These are phyloP conservation scores for Phytophthora fragariae DNA, from an alignment of 352 stramenopile species.

Conservation along the genomic window DNA sequence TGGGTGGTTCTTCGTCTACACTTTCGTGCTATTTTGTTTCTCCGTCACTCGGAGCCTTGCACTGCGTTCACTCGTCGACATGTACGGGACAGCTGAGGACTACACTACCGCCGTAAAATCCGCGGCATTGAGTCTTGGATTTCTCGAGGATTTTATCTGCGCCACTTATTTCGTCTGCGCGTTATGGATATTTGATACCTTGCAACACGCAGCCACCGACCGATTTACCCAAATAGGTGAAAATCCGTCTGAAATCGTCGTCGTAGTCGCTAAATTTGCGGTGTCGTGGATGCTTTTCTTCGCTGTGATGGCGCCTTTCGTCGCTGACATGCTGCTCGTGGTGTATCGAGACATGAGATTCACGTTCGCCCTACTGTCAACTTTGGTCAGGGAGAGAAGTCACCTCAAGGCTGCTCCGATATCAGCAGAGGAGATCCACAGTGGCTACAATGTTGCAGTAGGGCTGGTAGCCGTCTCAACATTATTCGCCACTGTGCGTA, in stretches of 20 bases:
- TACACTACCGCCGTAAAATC: constrained; percentile 21
- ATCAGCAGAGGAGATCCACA: constrained; percentile 34
- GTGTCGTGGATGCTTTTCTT: constrained; percentile 31
- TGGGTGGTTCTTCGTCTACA: constrained; percentile 31
- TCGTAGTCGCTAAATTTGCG: not conserved
- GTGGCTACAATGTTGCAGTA: constrained; percentile 25
- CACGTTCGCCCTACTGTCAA: constrained; percentile 37
- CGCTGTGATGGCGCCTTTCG: constrained; percentile 31
- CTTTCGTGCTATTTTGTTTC: constrained; percentile 29
- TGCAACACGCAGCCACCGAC: not conserved
- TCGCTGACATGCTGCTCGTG: constrained; percentile 43
- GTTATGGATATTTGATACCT: constrained; percentile 33
- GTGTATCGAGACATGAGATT: constrained; percentile 42
- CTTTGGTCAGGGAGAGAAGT: constrained; percentile 29
- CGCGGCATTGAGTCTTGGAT: constrained; percentile 27
- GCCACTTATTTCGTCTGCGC: constrained; percentile 32
- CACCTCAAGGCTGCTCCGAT: constrained; percentile 41
- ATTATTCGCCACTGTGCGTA: constrained; percentile 4
- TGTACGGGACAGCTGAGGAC: constrained; percentile 25
- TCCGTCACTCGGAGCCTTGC: constrained; percentile 25
- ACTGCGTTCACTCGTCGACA: constrained; percentile 25
- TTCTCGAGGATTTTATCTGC: constrained; percentile 41
- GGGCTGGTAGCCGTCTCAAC: constrained; percentile 19
- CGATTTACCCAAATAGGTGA: not conserved
- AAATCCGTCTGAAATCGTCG: constrained; percentile 2